Evolutionary conservation across 2,329 filamentous ascomycete genomes (phyloP).

Genomic region (Penicillium sp.): DNA sequence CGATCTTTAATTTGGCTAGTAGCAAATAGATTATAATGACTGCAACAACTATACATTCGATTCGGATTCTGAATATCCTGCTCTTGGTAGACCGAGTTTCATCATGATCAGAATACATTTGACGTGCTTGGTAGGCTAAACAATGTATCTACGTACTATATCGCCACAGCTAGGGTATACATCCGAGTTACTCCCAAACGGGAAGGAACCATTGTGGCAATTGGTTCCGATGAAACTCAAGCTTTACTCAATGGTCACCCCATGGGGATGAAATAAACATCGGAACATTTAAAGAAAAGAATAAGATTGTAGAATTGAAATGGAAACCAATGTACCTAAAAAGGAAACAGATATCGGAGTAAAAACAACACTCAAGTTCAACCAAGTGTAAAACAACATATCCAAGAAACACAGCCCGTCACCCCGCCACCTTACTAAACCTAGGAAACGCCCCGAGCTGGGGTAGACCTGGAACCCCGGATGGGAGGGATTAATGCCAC

Average conservation of each 20-base stretch:
- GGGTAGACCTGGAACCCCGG: neutral
- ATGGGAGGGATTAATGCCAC: neutral
- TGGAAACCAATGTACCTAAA: neutral
- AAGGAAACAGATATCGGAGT: neutral
- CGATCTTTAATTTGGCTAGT: neutral
- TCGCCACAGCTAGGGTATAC: neutral
- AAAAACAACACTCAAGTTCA: neutral
- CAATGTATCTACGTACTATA: slow-evolving; percentile 16
- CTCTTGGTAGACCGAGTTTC: neutral
- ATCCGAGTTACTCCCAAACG: slow-evolving; percentile 13
- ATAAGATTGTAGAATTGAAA: neutral
- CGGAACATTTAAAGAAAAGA: neutral
- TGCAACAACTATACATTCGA: neutral
- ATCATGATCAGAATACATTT: neutral
- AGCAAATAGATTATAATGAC: neutral
- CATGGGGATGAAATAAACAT: neutral
- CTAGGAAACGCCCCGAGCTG: neutral
- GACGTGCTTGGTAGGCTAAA: neutral
- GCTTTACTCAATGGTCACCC: neutral
- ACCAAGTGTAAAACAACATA: neutral
- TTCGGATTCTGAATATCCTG: neutral
- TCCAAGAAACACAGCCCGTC: neutral
- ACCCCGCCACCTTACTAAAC: neutral
- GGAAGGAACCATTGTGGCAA: neutral
- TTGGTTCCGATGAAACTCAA: no score